Base-by-base conservation (phyloP, 116 monocot species). In the Papilionanthe hybrid region DNA sequence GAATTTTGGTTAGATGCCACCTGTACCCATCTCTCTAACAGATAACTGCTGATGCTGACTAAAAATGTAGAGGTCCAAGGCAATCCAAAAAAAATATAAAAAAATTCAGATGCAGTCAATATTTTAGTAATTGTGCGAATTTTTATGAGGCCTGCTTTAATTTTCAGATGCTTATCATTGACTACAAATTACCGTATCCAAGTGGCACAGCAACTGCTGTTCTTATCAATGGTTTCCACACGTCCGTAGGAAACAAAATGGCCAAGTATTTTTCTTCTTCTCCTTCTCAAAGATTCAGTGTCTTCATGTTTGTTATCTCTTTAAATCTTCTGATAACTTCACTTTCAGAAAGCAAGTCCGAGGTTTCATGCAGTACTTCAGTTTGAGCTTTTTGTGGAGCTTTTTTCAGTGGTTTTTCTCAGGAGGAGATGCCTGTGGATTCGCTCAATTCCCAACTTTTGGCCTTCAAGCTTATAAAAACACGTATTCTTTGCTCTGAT, bases 141-240 rank as follows among this genome's bases (percentile, higher is more conserved):
- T 66, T 75, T 47, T 56, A 32, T 58, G 56, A 55, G 73, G 25
- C 42, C 23, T 75, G 9, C 17, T 68, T 18, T 5, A 69, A 42
- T 63, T 22, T 86, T 77, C 84, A 93, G 96, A 90, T 96, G 72
- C 89, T 96, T 90, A 96, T 96, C 57, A 90, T 96, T 79, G 96
- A 96, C 79, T 92, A 90, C 90, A 93, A 92, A 44, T 77, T 93
- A 50, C 85, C 92, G 55, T 93, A 92, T 81, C 96, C 96, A 56
- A 96, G 96, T 72, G 96, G 96, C 20, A 96, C 92, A 28, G 96
- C 96, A 8, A 96, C 96, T 57, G 96, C 93, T 65, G 92, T 93
- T 78, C 93, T 96, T 45, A 96, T 96, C 80, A 96, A 96, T 87
- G 96, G 96, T 5, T 96, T 96, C 81, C 93, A 95, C 79, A 93